phyloP scores from a whole-genome alignment of 2,329 filamentous ascomycete genomes.

The Alternaria viburni region DNA sequence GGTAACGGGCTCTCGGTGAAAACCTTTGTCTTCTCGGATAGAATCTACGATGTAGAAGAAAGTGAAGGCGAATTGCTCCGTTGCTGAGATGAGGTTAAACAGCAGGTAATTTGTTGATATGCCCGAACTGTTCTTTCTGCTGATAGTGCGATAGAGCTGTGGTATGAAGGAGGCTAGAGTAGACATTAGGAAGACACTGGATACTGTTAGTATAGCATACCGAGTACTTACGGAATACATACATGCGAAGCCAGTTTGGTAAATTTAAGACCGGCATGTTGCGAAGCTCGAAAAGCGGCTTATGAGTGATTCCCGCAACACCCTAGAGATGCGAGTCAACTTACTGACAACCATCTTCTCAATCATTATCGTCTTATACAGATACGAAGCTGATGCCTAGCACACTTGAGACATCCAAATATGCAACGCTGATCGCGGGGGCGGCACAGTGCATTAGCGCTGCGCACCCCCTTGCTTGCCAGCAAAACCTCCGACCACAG shows the following conservation, averaged over 20 bases:
- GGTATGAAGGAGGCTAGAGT: background rate
- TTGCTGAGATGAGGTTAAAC: background rate
- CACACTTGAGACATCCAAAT: background rate
- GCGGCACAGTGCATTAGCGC: background rate
- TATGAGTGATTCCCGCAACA: too few relatives aligned
- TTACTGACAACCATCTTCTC: background rate
- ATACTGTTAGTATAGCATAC: fast-evolving
- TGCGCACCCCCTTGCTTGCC: background rate
- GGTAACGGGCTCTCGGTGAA: background rate
- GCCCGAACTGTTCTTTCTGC: background rate
- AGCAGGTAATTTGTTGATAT: background rate
- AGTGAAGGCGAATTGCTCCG: background rate
- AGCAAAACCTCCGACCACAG: background rate
- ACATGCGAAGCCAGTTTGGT: background rate
- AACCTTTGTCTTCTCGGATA: background rate
- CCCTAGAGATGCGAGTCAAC: too few relatives aligned
- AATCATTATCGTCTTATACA: fast-evolving
- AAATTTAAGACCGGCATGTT: background rate
- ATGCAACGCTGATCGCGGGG: background rate
- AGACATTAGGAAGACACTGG: fast-evolving
- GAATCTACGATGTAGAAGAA: background rate
- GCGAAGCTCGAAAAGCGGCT: too few relatives aligned
- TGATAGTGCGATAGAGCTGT: background rate
- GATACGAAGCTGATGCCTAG: background rate
- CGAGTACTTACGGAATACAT: background rate